phyloP scores from a whole-genome alignment of 164 flowering plant species.

The Dillenia suffruticosa region DNA sequence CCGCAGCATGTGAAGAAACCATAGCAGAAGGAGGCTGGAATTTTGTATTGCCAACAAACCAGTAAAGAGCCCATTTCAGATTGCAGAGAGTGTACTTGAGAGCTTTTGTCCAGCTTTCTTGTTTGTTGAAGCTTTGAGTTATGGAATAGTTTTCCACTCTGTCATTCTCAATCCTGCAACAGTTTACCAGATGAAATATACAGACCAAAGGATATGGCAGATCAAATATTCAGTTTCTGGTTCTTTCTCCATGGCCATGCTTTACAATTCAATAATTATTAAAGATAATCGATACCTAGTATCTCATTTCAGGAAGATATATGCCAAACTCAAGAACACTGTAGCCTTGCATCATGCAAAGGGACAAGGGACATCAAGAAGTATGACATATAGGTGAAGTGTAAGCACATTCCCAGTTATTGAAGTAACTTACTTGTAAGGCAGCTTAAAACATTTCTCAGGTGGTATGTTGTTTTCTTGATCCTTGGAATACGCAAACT shows the following conservation, averaged over 20 bases:
- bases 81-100: constrained; percentile 94
- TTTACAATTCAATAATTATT: no score
- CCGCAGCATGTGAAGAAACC: constrained; percentile 48
- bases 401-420: no score
- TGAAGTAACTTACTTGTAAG: constrained; percentile 70
- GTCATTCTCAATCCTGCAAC: constrained; percentile 89
- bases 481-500: constrained; percentile 81
- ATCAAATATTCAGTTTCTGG: no score
- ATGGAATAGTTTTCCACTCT: constrained; percentile 85
- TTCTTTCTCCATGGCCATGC: no score
- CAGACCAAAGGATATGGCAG: no score
- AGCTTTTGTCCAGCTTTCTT: constrained; percentile 98
- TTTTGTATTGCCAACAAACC: constrained; percentile 91
- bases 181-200: neutral
- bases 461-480: constrained; percentile 82
- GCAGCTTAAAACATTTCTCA: constrained; percentile 86
- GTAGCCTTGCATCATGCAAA: no score
- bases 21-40: constrained; percentile 76
- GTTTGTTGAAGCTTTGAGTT: constrained; percentile 95
- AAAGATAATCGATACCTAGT: no score
- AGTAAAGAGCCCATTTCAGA: constrained; percentile 92
- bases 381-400: no score
- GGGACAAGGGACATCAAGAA: no score
- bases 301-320: no score
- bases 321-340: no score